phyloP scores from a whole-genome alignment of 164 flowering plant genomes.

The Magnolia changhungtana region DNA sequence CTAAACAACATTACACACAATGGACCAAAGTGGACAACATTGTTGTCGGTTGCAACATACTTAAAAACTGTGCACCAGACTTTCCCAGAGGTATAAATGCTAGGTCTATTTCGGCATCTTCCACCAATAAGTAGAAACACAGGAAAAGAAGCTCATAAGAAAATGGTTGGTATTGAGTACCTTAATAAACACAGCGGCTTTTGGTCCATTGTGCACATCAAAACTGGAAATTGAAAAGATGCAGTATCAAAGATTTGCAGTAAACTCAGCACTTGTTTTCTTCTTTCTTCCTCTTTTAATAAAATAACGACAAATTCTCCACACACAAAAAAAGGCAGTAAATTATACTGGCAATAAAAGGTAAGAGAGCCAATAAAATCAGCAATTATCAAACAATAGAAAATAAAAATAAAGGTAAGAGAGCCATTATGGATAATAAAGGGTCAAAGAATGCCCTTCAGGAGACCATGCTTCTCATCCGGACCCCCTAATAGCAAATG shows the following conservation, averaged over 20 bases:
- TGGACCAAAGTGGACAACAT: not conserved
- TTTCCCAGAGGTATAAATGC: not conserved
- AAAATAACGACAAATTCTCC: not conserved
- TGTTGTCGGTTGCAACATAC: not conserved
- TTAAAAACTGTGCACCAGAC: not conserved
- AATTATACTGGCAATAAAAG: too few relatives aligned
- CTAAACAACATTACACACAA: not conserved
- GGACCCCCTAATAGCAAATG: too few relatives aligned
- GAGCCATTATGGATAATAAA: too few relatives aligned
- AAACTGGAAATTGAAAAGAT: constrained; percentile 48
- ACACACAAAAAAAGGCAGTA: not conserved
- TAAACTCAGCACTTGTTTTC: too few relatives aligned
- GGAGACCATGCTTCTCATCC: too few relatives aligned
- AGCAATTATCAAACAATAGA: too few relatives aligned
- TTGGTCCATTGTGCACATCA: constrained; percentile 87
- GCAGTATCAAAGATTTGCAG: not conserved
- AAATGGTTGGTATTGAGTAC: constrained; percentile 28
- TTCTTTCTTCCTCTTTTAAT: too few relatives aligned
- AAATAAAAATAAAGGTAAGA: too few relatives aligned
- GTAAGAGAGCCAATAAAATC: too few relatives aligned
- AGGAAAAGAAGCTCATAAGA: not conserved
- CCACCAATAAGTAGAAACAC: not conserved
- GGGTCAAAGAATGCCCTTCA: too few relatives aligned
- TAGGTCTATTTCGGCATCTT: not conserved
- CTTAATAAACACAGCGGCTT: constrained; percentile 89